These are phyloP conservation scores for Yarrowia hollandica DNA, from an alignment of 805 yeast genomes.

Conservation along the genomic window DNA sequence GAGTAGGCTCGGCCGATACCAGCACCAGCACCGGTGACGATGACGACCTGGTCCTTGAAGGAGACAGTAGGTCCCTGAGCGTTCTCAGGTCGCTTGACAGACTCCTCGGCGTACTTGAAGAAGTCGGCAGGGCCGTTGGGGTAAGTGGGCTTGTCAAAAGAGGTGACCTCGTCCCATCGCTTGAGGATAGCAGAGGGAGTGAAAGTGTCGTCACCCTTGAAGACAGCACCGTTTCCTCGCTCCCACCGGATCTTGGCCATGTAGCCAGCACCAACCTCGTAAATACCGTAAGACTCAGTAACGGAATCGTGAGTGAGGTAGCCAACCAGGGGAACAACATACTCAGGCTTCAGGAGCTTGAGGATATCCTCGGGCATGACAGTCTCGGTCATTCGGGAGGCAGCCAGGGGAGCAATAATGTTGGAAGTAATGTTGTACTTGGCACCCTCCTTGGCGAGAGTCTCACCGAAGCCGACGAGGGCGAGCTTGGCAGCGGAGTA, in stretches of 20 bases:
- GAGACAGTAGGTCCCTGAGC: constrained; percentile 62
- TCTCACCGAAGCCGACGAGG: constrained; percentile 86
- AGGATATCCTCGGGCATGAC: constrained; percentile 83
- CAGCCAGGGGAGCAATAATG: constrained; percentile 91
- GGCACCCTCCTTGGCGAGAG: constrained; percentile 91
- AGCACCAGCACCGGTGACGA: constrained; percentile 92
- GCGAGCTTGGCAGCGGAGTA: constrained; percentile 93
- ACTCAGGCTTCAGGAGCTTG: constrained; percentile 78
- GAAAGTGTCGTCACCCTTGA: constrained; percentile 72
- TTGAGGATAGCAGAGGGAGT: constrained; percentile 83
- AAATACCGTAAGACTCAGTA: constrained; percentile 69
- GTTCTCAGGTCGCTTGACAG: constrained; percentile 54
- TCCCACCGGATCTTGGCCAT: constrained; percentile 94
- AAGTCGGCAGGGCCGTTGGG: constrained; percentile 77
- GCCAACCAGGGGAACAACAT: constrained; percentile 87
- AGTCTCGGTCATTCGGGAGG: constrained; percentile 93
- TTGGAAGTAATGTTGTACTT: constrained; percentile 81
- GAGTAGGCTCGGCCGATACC: constrained; percentile 95
- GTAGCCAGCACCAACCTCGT: constrained; percentile 93
- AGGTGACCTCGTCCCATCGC: constrained; percentile 61
- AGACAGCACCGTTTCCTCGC: constrained; percentile 80
- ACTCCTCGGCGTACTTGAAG: constrained; percentile 55
- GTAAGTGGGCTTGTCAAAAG: constrained; percentile 60
- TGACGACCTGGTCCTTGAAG: constrained; percentile 78
- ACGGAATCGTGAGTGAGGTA: constrained; percentile 69